Conservation (phyloP, 2,329 filamentous ascomycete genomes). For the Westerdykella ornata region DNA sequence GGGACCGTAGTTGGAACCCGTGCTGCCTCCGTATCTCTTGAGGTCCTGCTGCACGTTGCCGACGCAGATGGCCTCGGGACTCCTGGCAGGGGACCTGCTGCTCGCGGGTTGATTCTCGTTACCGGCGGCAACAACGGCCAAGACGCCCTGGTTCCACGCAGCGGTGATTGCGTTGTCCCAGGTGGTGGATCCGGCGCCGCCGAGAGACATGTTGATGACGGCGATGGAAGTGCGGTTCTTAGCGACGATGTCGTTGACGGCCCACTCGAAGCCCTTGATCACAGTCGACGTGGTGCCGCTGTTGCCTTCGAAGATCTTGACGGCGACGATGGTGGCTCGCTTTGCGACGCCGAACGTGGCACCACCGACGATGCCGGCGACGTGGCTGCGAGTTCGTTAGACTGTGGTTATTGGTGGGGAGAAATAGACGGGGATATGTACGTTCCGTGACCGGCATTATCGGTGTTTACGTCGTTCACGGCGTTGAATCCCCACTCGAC, state of each 20-base stretch:
- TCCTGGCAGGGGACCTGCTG: constrained; percentile 27
- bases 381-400: constrained; percentile 18
- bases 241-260: constrained; percentile 29
- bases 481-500: constrained; percentile 27
- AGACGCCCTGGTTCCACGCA: constrained; percentile 28
- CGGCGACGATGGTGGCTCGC: constrained; percentile 29
- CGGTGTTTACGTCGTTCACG: constrained; percentile 14
- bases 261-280: constrained; percentile 30
- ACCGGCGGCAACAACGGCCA: constrained; percentile 32
- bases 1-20: constrained; percentile 35
- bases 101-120: constrained; percentile 27
- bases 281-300: constrained; percentile 17
- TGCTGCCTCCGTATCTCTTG: constrained; percentile 11
- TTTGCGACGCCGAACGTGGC: constrained; percentile 30
- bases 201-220: constrained; percentile 37
- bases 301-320: constrained; percentile 31
- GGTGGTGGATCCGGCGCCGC: constrained; percentile 19
- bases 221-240: constrained; percentile 23
- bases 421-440: constrained; percentile 2
- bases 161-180: constrained; percentile 32
- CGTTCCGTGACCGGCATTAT: constrained; percentile 29
- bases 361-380: constrained; percentile 27
- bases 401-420: neutral
- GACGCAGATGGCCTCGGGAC: constrained; percentile 33
- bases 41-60: constrained; percentile 28